phyloP scores from a whole-genome alignment of 2,329 filamentous ascomycete genomes.

The Penicillium palitans region DNA sequence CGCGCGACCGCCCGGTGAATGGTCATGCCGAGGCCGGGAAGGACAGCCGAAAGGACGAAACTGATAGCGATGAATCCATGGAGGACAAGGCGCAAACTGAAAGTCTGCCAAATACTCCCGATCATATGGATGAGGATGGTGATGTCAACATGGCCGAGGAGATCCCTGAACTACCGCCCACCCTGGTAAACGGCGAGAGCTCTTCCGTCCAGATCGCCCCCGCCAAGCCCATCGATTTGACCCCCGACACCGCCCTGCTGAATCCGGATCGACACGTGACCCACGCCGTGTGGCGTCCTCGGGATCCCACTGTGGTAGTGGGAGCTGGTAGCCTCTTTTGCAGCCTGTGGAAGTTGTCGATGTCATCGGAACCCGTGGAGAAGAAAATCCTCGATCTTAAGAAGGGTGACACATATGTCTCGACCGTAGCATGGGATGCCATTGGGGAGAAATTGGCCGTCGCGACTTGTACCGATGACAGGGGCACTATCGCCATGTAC shows the following conservation, averaged over 20 bases:
- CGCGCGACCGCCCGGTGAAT: constrained; percentile 40
- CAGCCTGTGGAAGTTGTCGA: constrained; percentile 46
- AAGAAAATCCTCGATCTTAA: constrained; percentile 41
- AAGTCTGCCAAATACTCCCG: constrained; percentile 23
- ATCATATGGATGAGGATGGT: constrained; percentile 44
- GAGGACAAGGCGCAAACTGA: constrained; percentile 42
- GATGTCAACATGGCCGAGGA: constrained; percentile 45
- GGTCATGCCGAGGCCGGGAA: constrained; percentile 39
- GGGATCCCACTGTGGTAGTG: constrained; percentile 44
- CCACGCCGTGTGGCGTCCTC: constrained; percentile 46
- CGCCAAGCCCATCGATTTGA: constrained; percentile 51
- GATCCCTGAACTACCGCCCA: constrained; percentile 36
- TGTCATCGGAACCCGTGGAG: constrained; percentile 29
- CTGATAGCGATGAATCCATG: constrained; percentile 40
- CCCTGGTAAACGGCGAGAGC: constrained; percentile 47
- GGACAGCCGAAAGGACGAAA: constrained; percentile 39
- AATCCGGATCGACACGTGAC: constrained; percentile 45
- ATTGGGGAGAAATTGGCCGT: constrained; percentile 48
- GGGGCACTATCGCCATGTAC: constrained; percentile 48
- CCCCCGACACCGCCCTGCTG: constrained; percentile 46
- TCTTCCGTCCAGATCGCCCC: constrained; percentile 50
- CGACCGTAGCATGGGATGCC: constrained; percentile 49
- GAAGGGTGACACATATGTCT: constrained; percentile 40
- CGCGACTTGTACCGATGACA: constrained; percentile 46
- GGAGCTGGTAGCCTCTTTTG: constrained; percentile 48